These are phyloP conservation scores for Lactuca saligna DNA, from an alignment of 129 eudicot genomes.

Conservation along the genomic window DNA sequence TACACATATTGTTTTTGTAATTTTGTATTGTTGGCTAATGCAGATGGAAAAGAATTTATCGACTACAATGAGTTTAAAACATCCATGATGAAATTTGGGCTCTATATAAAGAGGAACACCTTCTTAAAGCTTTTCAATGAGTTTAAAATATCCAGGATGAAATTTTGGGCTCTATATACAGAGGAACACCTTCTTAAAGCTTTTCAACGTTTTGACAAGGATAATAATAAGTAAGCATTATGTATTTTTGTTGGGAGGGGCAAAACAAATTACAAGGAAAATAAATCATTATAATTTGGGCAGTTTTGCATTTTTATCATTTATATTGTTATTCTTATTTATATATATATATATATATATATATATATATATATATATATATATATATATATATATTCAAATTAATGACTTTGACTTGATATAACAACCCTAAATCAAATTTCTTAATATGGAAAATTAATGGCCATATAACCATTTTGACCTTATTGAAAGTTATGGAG, in stretches of 20 bases:
- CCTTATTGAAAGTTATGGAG: no score
- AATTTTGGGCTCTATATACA: constrained; percentile 55
- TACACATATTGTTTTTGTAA: neutral
- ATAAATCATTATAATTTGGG: no score
- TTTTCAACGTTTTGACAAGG: constrained; percentile 61
- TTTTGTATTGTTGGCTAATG: constrained; percentile 58
- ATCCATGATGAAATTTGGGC: constrained; percentile 71
- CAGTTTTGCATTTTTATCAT: no score
- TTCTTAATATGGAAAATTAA: no score
- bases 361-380: no score
- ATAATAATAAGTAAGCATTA: constrained; percentile 44
- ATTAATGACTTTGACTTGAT: no score
- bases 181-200: constrained; percentile 64
- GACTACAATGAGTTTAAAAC: constrained; percentile 76
- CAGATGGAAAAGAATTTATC: constrained; percentile 69
- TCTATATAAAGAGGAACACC: constrained; percentile 62
- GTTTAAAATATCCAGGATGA: constrained; percentile 79
- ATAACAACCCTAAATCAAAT: no score
- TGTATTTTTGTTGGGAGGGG: neutral
- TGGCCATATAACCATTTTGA: no score
- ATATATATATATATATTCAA: no score
- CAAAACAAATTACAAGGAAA: no score
- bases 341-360: no score
- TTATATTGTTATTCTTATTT: no score
- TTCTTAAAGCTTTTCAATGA: constrained; percentile 62